phyloP scores from a whole-genome alignment of 768 basidiomycete genomes.

The Boletus rufocinnamomeus region DNA sequence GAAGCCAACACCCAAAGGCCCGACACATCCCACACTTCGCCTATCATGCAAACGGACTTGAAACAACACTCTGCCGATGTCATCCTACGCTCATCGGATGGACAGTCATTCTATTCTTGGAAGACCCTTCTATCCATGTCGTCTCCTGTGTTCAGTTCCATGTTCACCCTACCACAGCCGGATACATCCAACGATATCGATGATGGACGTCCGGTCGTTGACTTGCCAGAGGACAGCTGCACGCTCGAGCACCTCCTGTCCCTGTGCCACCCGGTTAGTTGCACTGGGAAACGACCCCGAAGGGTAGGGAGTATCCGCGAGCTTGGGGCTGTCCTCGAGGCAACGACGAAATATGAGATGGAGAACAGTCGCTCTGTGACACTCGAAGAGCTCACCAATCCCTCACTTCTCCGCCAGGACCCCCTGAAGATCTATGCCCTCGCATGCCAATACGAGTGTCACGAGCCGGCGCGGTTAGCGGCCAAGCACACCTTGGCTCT shows the following conservation, averaged over 20 bases:
- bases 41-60: slow-evolving; percentile 12
- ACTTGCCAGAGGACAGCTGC: slow-evolving; percentile 15
- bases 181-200: neutral
- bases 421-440: slow-evolving; percentile 13
- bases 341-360: slow-evolving; percentile 22
- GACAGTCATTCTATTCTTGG: slow-evolving; percentile 6
- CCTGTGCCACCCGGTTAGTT: slow-evolving; percentile 11
- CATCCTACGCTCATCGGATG: slow-evolving; percentile 19
- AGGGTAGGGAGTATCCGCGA: neutral
- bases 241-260: slow-evolving; percentile 10
- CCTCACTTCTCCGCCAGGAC: slow-evolving; percentile 2
- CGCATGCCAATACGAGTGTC: slow-evolving; percentile 11
- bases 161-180: slow-evolving; percentile 19
- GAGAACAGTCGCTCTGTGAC: neutral
- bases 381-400: slow-evolving; percentile 5
- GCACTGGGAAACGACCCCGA: slow-evolving; percentile 2
- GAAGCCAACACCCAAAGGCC: too few relatives aligned
- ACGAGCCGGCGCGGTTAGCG: slow-evolving; percentile 4
- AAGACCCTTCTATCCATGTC: slow-evolving; percentile 8
- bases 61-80: slow-evolving; percentile 12
- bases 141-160: slow-evolving; percentile 17
- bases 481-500: slow-evolving; percentile 10
- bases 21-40: neutral
- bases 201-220: slow-evolving; percentile 5
- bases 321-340: slow-evolving; percentile 14